Evolutionary conservation across 768 basidiomycete species (phyloP).

Genomic region (Boletales sp.): DNA sequence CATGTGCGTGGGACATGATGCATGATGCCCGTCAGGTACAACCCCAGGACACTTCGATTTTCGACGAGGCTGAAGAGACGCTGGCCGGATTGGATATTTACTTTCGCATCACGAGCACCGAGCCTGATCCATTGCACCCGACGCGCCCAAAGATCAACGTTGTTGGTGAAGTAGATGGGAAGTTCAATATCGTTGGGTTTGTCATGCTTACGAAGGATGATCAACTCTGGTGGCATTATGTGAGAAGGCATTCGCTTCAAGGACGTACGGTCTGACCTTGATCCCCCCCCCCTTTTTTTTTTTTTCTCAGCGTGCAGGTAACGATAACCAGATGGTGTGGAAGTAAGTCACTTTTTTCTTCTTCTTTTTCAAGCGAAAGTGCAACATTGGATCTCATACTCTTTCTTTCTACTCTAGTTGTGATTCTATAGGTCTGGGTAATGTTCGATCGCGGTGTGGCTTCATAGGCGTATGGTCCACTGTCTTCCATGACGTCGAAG

Average conservation of each 20-base stretch:
- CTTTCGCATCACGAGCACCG: conserved; percentile 39
- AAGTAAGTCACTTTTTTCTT: conserved; percentile 35
- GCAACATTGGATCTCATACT: background rate
- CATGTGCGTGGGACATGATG: conserved; percentile 1
- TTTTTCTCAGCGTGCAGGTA: conserved; percentile 46
- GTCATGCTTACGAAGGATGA: conserved; percentile 56
- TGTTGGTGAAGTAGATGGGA: conserved; percentile 46
- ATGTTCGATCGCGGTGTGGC: conserved; percentile 55
- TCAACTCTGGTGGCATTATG: conserved; percentile 62
- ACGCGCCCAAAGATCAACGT: conserved; percentile 53
- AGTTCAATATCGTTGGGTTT: conserved; percentile 48
- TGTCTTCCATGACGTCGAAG: conserved; percentile 40
- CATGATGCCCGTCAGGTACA: conserved; percentile 17
- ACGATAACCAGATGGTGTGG: conserved; percentile 52
- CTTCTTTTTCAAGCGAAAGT: background rate
- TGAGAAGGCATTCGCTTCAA: conserved; percentile 31
- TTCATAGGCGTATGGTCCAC: conserved; percentile 55
- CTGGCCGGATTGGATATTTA: conserved; percentile 48
- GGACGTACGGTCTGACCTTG: background rate
- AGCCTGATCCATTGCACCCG: conserved; percentile 45
- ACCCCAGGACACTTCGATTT: conserved; percentile 42
- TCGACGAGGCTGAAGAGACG: conserved; percentile 50
- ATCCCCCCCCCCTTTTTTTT: conserved; percentile 5
- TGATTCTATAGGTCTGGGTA: conserved; percentile 61
- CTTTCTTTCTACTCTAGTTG: conserved; percentile 36